Conservation (phyloP, 129 eudicot genomes). For the Escallonia herrerae region DNA sequence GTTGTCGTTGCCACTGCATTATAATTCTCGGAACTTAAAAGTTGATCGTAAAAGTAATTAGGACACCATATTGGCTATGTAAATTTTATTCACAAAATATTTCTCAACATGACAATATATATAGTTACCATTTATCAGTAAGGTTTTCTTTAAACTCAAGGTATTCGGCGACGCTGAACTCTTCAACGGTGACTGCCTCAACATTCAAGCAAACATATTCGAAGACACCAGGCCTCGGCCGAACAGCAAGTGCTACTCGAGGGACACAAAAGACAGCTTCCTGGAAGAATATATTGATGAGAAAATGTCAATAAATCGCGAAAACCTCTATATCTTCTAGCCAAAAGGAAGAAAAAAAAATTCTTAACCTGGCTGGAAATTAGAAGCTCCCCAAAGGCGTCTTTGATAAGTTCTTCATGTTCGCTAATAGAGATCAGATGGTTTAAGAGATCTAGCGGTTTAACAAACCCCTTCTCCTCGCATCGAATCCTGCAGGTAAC, state of each 20-base stretch:
- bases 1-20: slow-evolving; percentile 1
- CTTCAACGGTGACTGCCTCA: slow-evolving; percentile 5
- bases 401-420: too few relatives aligned
- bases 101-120: not conserved
- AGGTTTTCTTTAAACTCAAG: slow-evolving; percentile 13
- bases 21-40: not conserved
- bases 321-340: too few relatives aligned
- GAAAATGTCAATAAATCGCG: not conserved
- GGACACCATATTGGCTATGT: not conserved
- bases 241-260: slow-evolving; percentile 10
- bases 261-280: slow-evolving; percentile 11
- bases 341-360: too few relatives aligned
- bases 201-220: slow-evolving; percentile 11
- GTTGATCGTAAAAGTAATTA: not conserved
- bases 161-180: slow-evolving; percentile 4
- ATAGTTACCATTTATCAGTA: slow-evolving; percentile 5
- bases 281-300: not conserved
- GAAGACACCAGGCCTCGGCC: slow-evolving; percentile 15
- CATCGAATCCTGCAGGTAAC: too few relatives aligned
- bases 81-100: not conserved
- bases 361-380: too few relatives aligned
- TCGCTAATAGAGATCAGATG: too few relatives aligned
- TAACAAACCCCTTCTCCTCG: too few relatives aligned
- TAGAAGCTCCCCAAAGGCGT: too few relatives aligned
- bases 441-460: too few relatives aligned